Percentiles rank a stretch among this genome's conserved stretches.
These are phyloP conservation scores for Fraxinus pennsylvanica DNA, from an alignment of 257 asterid species.

Conservation along the genomic window DNA sequence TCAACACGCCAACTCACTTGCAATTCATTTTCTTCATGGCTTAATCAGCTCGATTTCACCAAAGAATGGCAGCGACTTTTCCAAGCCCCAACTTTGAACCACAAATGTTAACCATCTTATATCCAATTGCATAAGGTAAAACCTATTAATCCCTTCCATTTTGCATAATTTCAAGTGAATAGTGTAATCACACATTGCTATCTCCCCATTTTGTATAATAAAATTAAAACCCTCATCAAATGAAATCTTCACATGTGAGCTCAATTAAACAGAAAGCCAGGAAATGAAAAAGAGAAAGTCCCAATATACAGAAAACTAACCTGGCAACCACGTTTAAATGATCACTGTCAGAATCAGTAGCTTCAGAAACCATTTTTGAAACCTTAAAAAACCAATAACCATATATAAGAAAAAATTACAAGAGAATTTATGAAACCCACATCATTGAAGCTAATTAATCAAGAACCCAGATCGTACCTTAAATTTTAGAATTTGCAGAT, in stretches of 20 bases:
- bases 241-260: background rate
- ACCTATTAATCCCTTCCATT: background rate
- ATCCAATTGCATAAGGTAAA: background rate
- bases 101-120: background rate
- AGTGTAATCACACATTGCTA: too few relatives aligned
- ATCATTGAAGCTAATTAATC: background rate
- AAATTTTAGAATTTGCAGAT: background rate
- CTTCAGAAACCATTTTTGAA: constrained; percentile 45
- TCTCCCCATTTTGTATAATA: background rate
- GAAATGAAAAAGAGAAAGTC: background rate
- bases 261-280: background rate
- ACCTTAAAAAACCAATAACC: background rate
- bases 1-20: background rate
- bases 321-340: constrained; percentile 30
- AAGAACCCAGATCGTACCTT: background rate
- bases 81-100: background rate
- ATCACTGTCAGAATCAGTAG: constrained; percentile 31
- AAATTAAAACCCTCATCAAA: background rate
- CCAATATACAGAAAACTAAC: constrained; percentile 23
- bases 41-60: background rate
- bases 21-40: background rate
- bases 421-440: background rate
- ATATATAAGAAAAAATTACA: background rate
- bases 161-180: background rate
- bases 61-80: background rate